These are phyloP conservation scores for Scedosporium boydii DNA, from an alignment of 2,329 filamentous ascomycete genomes.

Conservation along the genomic window DNA sequence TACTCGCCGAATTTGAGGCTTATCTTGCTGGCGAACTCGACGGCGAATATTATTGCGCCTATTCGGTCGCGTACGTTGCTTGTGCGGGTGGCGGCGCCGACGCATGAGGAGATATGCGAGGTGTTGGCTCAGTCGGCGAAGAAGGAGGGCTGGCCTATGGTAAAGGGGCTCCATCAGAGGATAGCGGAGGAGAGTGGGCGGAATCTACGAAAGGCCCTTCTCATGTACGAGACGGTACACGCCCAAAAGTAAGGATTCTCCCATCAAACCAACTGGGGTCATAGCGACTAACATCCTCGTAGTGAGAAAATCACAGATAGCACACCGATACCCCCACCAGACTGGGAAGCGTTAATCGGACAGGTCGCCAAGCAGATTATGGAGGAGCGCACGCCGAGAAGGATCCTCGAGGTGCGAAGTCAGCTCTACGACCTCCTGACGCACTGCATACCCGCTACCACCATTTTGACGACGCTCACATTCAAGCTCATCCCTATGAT, in stretches of 20 bases:
- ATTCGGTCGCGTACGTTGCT: constrained; percentile 87
- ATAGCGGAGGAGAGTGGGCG: constrained; percentile 87
- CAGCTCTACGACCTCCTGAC: constrained; percentile 97
- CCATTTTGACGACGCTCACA: constrained; percentile 86
- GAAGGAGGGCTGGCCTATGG: constrained; percentile 75
- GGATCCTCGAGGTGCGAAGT: constrained; percentile 77
- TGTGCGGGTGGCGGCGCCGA: constrained; percentile 84
- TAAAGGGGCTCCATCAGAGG: constrained; percentile 65
- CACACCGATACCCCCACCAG: constrained; percentile 85
- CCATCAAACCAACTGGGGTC: too few relatives aligned
- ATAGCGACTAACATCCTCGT: constrained; percentile 6
- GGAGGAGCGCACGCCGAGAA: constrained; percentile 80
- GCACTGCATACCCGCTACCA: constrained; percentile 93
- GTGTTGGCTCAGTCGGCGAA: constrained; percentile 63
- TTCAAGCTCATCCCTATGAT: constrained; percentile 85
- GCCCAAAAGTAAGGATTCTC: constrained; percentile 80
- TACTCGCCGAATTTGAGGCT: constrained; percentile 91
- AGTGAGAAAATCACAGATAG: constrained; percentile 85
- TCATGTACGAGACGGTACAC: constrained; percentile 97
- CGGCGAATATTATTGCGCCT: constrained; percentile 97
- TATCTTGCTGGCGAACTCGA: constrained; percentile 90
- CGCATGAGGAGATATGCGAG: constrained; percentile 70
- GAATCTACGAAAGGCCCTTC: constrained; percentile 77
- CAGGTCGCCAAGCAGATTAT: constrained; percentile 91
- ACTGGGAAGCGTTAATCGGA: constrained; percentile 89